A percentile compares a stretch with the other conserved stretches of the same genome.
Evolutionary conservation across 176 grass and related monocot species (phyloP).

Genomic region (Pontederia paniculata): DNA sequence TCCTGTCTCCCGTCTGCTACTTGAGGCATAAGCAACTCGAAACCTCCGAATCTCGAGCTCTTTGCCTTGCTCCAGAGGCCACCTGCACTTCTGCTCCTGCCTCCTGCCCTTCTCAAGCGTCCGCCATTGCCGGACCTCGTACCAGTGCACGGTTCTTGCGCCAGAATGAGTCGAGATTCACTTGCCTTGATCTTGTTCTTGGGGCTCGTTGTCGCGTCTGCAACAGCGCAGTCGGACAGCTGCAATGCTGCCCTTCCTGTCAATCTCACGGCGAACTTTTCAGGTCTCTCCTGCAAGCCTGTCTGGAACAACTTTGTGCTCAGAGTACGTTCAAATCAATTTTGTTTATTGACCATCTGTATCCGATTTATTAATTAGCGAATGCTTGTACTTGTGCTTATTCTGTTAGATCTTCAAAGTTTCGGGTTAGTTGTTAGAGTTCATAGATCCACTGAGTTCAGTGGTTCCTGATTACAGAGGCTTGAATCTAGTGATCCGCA

Average conservation of each 20-base stretch:
- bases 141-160: not conserved
- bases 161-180: constrained; percentile 27
- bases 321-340: constrained; percentile 3
- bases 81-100: not conserved
- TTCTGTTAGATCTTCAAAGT: not conserved
- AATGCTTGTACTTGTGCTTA: not conserved
- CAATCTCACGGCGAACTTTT: constrained; percentile 48
- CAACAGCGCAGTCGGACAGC: constrained; percentile 33
- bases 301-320: constrained; percentile 53
- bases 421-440: too few species aligned
- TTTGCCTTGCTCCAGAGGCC: too few species aligned
- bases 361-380: not conserved
- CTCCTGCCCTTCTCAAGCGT: not conserved
- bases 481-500: too few species aligned
- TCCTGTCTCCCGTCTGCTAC: too few species aligned
- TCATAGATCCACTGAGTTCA: too few species aligned
- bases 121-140: not conserved
- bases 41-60: too few species aligned
- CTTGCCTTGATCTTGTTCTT: constrained; percentile 27
- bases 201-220: constrained; percentile 16
- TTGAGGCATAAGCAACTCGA: too few species aligned
- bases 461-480: too few species aligned
- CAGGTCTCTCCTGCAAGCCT: constrained; percentile 52
- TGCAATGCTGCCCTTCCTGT: constrained; percentile 42
- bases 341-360: not conserved